Conservation (phyloP, 306 rosid genomes). For the Begonia loranthoides region DNA sequence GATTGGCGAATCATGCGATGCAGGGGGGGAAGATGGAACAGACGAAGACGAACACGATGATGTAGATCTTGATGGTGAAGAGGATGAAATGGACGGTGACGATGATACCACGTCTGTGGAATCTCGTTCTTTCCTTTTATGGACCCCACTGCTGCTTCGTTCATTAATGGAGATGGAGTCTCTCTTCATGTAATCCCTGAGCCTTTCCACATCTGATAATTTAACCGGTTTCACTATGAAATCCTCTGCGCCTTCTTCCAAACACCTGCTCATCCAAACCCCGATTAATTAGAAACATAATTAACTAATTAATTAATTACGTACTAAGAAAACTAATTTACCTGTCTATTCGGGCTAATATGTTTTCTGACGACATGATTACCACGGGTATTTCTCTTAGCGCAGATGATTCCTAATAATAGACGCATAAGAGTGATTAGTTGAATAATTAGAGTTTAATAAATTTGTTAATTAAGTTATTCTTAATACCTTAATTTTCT, state of each 20-base stretch:
- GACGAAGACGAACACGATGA: conserved; percentile 26
- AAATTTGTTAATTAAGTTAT: background rate
- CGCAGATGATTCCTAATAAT: conserved; percentile 54
- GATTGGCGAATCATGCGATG: conserved; percentile 52
- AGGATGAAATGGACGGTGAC: conserved; percentile 32
- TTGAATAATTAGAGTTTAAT: background rate
- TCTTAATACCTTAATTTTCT: conserved; percentile 60
- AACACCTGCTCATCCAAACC: conserved; percentile 30
- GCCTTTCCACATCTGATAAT: conserved; percentile 68
- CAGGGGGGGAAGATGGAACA: conserved; percentile 26
- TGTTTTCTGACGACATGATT: conserved; percentile 93
- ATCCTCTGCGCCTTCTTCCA: conserved; percentile 98
- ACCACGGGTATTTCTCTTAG: conserved; percentile 77
- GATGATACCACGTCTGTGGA: conserved; percentile 22
- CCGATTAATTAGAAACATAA: too few species aligned
- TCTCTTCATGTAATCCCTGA: conserved; percentile 36
- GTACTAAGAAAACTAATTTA: conserved; percentile 4
- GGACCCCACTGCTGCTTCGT: conserved; percentile 14
- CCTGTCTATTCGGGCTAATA: conserved; percentile 88
- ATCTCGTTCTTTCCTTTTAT: conserved; percentile 55
- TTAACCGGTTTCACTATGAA: conserved; percentile 94
- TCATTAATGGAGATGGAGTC: conserved; percentile 29
- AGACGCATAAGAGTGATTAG: background rate
- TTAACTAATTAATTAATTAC: too few species aligned
- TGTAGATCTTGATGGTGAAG: conserved; percentile 5